These are phyloP conservation scores for Aspergillus calidoustus DNA, from an alignment of 2,329 filamentous ascomycete genomes.

Conservation along the genomic window DNA sequence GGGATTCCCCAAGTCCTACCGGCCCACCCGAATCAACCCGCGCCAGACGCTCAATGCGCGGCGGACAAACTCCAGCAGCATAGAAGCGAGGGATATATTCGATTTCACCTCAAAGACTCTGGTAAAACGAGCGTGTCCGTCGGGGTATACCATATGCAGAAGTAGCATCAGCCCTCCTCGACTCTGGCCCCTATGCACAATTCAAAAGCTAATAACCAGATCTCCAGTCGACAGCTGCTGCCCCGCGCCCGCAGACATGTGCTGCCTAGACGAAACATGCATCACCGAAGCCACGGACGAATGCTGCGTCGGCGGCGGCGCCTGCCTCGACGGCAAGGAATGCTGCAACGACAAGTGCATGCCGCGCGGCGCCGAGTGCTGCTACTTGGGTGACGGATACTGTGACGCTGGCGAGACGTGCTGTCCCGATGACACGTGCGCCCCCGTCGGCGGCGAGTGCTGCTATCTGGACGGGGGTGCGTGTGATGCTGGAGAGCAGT, in stretches of 20 bases:
- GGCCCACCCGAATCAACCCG: not conserved
- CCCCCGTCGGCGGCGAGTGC: too few relatives aligned
- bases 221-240: not conserved
- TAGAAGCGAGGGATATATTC: not conserved
- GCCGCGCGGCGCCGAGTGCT: not conserved
- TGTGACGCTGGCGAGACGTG: not conserved
- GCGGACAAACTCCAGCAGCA: not conserved
- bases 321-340: not conserved
- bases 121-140: not conserved
- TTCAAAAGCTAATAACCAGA: too few relatives aligned
- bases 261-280: not conserved
- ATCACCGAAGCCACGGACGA: not conserved
- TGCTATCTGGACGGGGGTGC: too few relatives aligned
- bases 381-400: not conserved
- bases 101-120: not conserved
- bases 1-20: not conserved
- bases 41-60: not conserved
- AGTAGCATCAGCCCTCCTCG: not conserved
- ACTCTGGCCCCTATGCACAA: not conserved
- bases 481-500: too few relatives aligned
- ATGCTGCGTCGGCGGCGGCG: not conserved
- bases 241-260: not conserved
- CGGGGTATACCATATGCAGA: not conserved
- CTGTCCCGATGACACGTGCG: not conserved
- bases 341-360: constrained; percentile 1